Base-by-base conservation (phyloP, 148 eudicot genomes). In the Persicaria tinctoria region DNA sequence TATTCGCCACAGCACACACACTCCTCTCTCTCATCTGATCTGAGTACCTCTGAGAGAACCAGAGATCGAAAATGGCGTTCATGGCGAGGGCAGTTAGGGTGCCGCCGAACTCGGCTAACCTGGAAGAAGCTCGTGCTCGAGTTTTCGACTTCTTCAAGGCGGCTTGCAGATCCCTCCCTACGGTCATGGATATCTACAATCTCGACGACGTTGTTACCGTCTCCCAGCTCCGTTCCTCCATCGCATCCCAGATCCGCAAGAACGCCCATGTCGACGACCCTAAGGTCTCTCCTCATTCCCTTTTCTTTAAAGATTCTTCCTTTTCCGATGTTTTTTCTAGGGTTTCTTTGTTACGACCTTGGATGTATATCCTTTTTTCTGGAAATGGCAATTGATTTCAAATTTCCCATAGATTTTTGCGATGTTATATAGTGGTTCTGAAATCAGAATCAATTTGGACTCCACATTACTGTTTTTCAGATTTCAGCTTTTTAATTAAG, bases 141-240 rank as follows among this genome's bases (percentile, higher is more conserved):
- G 86, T 88, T 5, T 87, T 91, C 80, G 89, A 88, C 2, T 94
- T 94, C 83, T 91, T 94, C 88, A 81, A 81, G 51, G 48, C 82
- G 51, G 95, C 97, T 0, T 91, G 93, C 74, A 85, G 98, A 87
- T 83, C 98, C 16, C 80, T 94, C 17, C 98, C 98, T 2, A 64
- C 83, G 4, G 73, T 94, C 46, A 94, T 94, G 91, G 97, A 94
- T 4, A 88, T 90, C 76, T 94, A 94, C 85, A 90, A 82, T 74
- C 90, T 94, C 2, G 78, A 85, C 69, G 98, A 94, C 62, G 90
- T 94, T 68, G 88, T 78, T 20, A 49, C 81, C 9, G 78, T 89
- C 11, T 79, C 98, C 46, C 81, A 89, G 82, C 96, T 91, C 32
- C 98, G 98, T n/a, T 85, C 98, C 68, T 63, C 84, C 76, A 73